These are phyloP conservation scores for Iris macrosiphon DNA, from an alignment of 106 monocot genomes.

Conservation along the genomic window DNA sequence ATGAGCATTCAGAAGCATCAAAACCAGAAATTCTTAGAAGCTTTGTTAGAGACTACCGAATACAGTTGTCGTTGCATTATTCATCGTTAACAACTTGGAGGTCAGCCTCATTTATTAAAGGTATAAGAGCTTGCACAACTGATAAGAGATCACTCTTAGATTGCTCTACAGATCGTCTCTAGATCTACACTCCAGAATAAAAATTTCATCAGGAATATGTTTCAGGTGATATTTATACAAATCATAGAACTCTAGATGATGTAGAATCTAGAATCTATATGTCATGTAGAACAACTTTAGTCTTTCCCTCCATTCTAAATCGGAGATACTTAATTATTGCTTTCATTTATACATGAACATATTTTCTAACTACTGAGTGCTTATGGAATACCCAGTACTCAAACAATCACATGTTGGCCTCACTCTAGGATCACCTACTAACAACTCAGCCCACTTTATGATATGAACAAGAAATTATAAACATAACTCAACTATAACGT, in stretches of 20 bases:
- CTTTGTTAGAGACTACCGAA: conserved; percentile 50
- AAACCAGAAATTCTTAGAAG: conserved; percentile 62
- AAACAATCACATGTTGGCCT: background rate
- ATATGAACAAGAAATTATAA: background rate
- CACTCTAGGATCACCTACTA: background rate
- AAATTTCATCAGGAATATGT: background rate
- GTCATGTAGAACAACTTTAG: background rate
- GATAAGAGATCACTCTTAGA: conserved; percentile 54
- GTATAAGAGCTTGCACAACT: conserved; percentile 44
- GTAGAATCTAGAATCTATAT: too few species aligned
- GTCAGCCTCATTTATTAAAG: conserved; percentile 57
- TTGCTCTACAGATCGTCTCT: conserved; percentile 39
- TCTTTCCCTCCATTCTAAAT: too few species aligned
- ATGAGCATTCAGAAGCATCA: conserved; percentile 65
- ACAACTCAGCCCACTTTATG: background rate
- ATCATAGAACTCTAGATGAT: background rate
- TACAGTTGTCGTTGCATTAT: conserved; percentile 66
- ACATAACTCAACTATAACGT: too few species aligned
- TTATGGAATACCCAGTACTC: background rate
- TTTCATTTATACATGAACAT: background rate
- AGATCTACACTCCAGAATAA: conserved; percentile 41
- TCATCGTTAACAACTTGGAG: conserved; percentile 29
- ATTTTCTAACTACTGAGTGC: background rate
- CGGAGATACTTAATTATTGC: background rate
- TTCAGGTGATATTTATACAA: background rate